Conservation (phyloP, 345 rosid species). For the Eucalyptus rudis region DNA sequence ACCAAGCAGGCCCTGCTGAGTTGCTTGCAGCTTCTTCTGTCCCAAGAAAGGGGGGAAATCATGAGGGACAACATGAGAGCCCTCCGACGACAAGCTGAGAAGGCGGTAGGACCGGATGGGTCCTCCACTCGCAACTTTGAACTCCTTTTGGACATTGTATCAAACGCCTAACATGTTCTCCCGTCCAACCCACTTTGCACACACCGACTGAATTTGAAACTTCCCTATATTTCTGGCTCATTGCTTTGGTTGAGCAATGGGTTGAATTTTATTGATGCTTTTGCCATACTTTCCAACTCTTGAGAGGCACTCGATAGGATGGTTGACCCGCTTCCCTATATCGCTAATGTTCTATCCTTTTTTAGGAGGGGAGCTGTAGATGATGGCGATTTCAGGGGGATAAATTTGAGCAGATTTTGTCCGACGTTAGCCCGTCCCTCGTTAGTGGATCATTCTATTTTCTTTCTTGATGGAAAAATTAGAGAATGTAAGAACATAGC, state of each 20-base stretch:
- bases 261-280: neutral
- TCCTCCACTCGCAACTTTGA: conserved; percentile 3
- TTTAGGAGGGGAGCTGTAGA: neutral
- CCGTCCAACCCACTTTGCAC: neutral
- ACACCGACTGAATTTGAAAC: neutral
- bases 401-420: neutral
- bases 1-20: neutral
- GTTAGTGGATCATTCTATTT: neutral
- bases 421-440: neutral
- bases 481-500: neutral
- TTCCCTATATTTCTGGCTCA: neutral
- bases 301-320: neutral
- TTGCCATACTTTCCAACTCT: neutral
- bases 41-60: neutral
- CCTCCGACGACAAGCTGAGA: neutral
- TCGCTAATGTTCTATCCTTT: neutral
- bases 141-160: neutral
- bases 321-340: neutral
- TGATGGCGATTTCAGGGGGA: neutral
- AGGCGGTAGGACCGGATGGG: conserved; percentile 1
- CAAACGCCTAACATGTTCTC: neutral
- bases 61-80: neutral
- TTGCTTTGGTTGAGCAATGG: neutral
- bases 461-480: neutral
- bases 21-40: neutral